Evolutionary conservation across 805 yeast species (phyloP).

Genomic region (Zygoascus tannicola): DNA sequence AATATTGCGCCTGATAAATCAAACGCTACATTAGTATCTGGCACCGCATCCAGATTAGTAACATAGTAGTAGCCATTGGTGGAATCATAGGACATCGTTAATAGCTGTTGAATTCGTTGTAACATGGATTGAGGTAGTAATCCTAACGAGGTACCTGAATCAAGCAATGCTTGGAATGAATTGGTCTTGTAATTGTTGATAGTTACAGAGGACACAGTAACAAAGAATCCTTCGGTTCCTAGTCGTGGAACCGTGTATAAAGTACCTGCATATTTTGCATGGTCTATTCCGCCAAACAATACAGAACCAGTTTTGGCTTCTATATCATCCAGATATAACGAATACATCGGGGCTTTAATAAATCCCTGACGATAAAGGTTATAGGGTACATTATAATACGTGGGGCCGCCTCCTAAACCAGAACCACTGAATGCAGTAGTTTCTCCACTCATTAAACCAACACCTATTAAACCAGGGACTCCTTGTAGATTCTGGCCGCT

Average conservation of each 20-base stretch:
- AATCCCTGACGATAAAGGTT: constrained; percentile 46
- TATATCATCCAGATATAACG: constrained; percentile 45
- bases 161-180: constrained; percentile 31
- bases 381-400: constrained; percentile 52
- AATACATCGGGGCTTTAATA: constrained; percentile 47
- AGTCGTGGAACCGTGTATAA: constrained; percentile 27
- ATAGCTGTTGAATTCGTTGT: constrained; percentile 1
- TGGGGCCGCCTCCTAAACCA: constrained; percentile 3
- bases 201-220: constrained; percentile 6
- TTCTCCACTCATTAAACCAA: constrained; percentile 28
- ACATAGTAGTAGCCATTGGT: constrained; percentile 7
- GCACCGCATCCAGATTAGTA: not conserved
- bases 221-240: constrained; percentile 22
- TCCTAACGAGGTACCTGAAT: constrained; percentile 43
- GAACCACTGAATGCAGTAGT: constrained; percentile 16
- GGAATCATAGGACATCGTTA: constrained; percentile 4
- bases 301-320: constrained; percentile 20
- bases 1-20: constrained; percentile 19
- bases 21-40: constrained; percentile 10
- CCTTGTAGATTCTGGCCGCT: constrained; percentile 54
- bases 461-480: constrained; percentile 26
- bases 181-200: constrained; percentile 5
- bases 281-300: constrained; percentile 44
- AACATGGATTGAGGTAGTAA: constrained; percentile 17
- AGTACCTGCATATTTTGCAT: constrained; percentile 33